Conservation (phyloP, 2,329 filamentous ascomycete genomes). For the Biscogniauxia sp. region DNA sequence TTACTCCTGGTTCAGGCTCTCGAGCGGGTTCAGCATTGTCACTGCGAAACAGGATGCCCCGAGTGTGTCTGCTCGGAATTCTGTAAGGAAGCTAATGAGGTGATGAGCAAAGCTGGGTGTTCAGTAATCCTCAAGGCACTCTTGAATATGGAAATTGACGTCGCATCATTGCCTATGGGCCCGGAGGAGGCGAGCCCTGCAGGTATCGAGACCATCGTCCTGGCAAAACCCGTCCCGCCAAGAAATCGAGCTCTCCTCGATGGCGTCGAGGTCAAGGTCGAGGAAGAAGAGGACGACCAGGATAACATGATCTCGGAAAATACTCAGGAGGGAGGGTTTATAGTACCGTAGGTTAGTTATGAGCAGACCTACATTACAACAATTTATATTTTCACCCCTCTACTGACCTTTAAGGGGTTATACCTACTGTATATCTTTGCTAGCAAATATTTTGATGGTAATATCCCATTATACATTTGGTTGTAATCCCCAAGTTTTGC, state of each 20-base stretch:
- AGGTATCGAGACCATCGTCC: conserved; percentile 79
- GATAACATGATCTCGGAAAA: conserved; percentile 7
- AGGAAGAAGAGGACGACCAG: conserved; percentile 19
- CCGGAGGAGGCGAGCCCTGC: conserved; percentile 67
- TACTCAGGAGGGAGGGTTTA: background rate
- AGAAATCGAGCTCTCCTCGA: conserved; percentile 27
- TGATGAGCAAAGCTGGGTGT: conserved; percentile 90
- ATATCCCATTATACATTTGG: too few species aligned
- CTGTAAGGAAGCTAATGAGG: conserved; percentile 83
- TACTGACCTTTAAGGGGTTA: too few species aligned
- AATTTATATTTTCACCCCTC: too few species aligned
- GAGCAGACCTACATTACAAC: too few species aligned
- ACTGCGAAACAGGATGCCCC: conserved; percentile 76
- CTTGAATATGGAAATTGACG: conserved; percentile 73
- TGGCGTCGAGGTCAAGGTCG: conserved; percentile 24
- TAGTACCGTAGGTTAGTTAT: background rate
- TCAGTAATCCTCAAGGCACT: conserved; percentile 77
- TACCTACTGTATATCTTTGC: too few species aligned
- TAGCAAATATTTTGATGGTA: too few species aligned
- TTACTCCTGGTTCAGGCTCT: conserved; percentile 73
- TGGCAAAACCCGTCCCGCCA: conserved; percentile 64
- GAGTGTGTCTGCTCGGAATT: conserved; percentile 86
- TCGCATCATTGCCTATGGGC: conserved; percentile 83
- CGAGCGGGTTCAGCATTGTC: conserved; percentile 70
- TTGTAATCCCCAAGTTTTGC: too few species aligned